Conservation (phyloP, 2,329 filamentous ascomycete genomes). For the Fusarium guadeloupense region DNA sequence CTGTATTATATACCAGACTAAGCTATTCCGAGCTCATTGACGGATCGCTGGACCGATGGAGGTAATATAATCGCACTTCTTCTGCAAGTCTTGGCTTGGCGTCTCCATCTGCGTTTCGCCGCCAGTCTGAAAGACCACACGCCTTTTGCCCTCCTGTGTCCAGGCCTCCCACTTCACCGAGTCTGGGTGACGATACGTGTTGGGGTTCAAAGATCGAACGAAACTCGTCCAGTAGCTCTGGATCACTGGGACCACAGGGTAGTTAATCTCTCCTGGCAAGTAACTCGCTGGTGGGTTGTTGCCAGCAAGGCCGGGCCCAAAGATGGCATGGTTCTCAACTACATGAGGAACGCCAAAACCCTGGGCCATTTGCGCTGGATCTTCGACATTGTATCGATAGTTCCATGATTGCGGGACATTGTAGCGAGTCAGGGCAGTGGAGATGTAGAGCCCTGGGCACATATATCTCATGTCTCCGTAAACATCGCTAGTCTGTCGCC, state of each 20-base stretch:
- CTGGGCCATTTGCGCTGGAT: slow-evolving; percentile 58
- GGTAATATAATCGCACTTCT: slow-evolving; percentile 39
- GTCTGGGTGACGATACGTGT: slow-evolving; percentile 50
- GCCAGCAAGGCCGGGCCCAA: slow-evolving; percentile 66
- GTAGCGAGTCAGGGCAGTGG: slow-evolving; percentile 42
- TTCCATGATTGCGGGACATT: slow-evolving; percentile 63
- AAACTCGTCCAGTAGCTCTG: slow-evolving; percentile 81
- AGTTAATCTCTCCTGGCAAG: slow-evolving; percentile 60
- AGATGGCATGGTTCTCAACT: slow-evolving; percentile 73
- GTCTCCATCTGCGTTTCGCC: slow-evolving; percentile 54
- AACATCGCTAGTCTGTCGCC: slow-evolving; percentile 50
- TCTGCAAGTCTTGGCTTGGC: slow-evolving; percentile 37
- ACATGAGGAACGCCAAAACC: slow-evolving; percentile 75
- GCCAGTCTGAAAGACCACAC: slow-evolving; percentile 54
- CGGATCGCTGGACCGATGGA: slow-evolving; percentile 27
- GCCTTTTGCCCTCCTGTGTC: slow-evolving; percentile 39
- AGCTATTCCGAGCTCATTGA: slow-evolving; percentile 16
- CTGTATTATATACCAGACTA: no score
- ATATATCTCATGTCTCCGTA: slow-evolving; percentile 51
- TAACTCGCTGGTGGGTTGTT: slow-evolving; percentile 65
- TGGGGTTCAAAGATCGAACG: slow-evolving; percentile 72
- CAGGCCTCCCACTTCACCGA: slow-evolving; percentile 55
- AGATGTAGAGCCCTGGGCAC: slow-evolving; percentile 48
- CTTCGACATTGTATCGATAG: slow-evolving; percentile 75
- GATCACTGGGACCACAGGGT: slow-evolving; percentile 65